Base-by-base conservation (phyloP, 2,329 filamentous ascomycete genomes). In the Colletotrichum tropicicola region DNA sequence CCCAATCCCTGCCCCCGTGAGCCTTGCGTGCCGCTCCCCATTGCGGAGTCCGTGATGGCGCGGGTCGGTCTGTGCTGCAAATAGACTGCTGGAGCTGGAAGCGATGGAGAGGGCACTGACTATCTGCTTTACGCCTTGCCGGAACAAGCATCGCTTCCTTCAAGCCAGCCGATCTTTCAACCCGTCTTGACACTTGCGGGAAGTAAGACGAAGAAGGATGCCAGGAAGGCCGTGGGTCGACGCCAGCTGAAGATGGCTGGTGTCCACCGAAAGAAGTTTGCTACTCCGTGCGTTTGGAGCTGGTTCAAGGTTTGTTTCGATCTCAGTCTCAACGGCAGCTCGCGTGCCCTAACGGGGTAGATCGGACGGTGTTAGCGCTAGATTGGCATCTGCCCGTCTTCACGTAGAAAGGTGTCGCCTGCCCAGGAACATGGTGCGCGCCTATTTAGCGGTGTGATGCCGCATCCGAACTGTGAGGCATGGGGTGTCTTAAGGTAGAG, bases 261-360 rank as follows among this genome's bases (percentile, higher is more conserved):
- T 51, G 49, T 32, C 49, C 43, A 55, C 57, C 28, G 15, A 49
- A 39, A 44, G 25, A 44, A 49, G 25, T 25, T 60, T 65, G 61
- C 51, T 56, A 65, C 61, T 49, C 43, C 6, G 47, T 54, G 61
- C 35, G 61, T 62, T 56, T 60, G 41, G 44, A 39, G 37, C 51
- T 61, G 57, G 49, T 62, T 55, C 57, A 49, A 65, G 45, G 49
- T 56, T 57, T 35, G 62, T 62, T 65, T 62, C 57, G 52, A 65
- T 62, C 57, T 65, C 44, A 49, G 62, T 51, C 43, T 51, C 44
- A 44, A 49, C 35, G 62, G 49, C 58, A 45, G 43, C 57, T 62
- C 58, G 62, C 62, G 58, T 51, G 55, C 58, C 27, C 49, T 37
- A 5, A 62, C 49, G 44, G 44, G 39, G 28, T 49, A 65, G 57